Base-by-base conservation (phyloP, 78 protist species). In the Speleostelium caveatum region DNA sequence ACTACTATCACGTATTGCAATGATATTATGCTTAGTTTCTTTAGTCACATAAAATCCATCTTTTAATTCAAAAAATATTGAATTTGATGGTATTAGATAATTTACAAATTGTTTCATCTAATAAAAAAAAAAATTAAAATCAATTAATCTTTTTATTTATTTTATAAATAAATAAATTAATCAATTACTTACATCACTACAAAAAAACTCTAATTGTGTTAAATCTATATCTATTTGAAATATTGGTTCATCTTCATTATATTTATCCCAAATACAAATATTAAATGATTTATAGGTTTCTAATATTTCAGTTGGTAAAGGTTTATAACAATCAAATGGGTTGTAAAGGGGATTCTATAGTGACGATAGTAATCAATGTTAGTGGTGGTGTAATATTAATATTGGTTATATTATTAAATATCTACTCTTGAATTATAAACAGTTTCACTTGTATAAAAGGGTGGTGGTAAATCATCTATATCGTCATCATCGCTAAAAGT, bases 381-480 rank as follows among this genome's bases (percentile, higher is more conserved):
- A 59, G 26, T 53, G 2, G 55, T 3, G 8, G 21, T 55, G n/a
- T 21, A 4, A 24, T 33, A 45, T 45, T 10, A 14, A 45, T 45
- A 45, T 45, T 10, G 10, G 10, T 14, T 14, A 14, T n/a, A 45
- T 32, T 63, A 0, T 6, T 2, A 0, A 14, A 58, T 41, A 78
- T 71, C 24, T 56, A 75, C 93, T 73, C 73, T 68, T 73, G 93
- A 86, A 49, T 86, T 41, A 14, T 35, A 30, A 6, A 86, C 71
- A 45, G 73, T 62, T 73, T 86, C 93, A 49, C 93, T 86, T 21
- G 74, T 86, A 59, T 86, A 86, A 73, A 86, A 86, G 39, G 93
- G 69, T n/a, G 71, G 62, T 21, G 86, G 86, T 62, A 76, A 49
- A 58, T 76, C 86, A 35, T 76, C 73, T 10, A 35, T 58, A 3